Conservation (phyloP, 768 basidiomycete genomes). For the Lentinula sp. region DNA sequence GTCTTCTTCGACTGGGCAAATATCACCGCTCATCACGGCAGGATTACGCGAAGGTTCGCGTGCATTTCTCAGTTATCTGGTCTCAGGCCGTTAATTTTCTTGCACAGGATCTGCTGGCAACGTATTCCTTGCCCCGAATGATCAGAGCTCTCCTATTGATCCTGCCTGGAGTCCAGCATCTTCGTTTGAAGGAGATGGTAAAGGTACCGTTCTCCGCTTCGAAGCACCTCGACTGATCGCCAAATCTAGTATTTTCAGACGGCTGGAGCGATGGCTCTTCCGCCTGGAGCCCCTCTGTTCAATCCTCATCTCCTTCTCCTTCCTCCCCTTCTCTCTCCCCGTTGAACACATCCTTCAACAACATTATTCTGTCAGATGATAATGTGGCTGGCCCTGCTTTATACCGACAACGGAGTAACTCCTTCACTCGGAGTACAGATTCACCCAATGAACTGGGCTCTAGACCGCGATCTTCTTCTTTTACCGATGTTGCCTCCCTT, state of each 20-base stretch:
- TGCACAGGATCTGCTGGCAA: conserved; percentile 4
- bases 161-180: conserved; percentile 1
- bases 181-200: conserved; percentile 4
- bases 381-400: not conserved
- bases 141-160: conserved; percentile 3
- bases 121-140: conserved; percentile 1
- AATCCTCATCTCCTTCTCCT: conserved; percentile 3
- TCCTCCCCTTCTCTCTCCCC: conserved; percentile 5
- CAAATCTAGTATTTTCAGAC: conserved; percentile 2
- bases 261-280: conserved; percentile 1
- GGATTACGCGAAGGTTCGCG: not conserved
- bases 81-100: not conserved
- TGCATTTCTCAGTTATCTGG: not conserved
- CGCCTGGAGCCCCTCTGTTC: conserved; percentile 3
- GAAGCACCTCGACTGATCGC: not conserved
- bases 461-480: not conserved
- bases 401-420: conserved; percentile 1
- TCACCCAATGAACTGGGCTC: not conserved
- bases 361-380: not conserved
- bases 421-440: not conserved
- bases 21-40: not conserved
- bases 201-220: not conserved
- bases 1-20: not conserved
- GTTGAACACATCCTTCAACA: not conserved
- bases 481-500: not conserved